These are phyloP conservation scores for Lipomyces lipofer DNA, from an alignment of 805 yeast species.

Conservation along the genomic window DNA sequence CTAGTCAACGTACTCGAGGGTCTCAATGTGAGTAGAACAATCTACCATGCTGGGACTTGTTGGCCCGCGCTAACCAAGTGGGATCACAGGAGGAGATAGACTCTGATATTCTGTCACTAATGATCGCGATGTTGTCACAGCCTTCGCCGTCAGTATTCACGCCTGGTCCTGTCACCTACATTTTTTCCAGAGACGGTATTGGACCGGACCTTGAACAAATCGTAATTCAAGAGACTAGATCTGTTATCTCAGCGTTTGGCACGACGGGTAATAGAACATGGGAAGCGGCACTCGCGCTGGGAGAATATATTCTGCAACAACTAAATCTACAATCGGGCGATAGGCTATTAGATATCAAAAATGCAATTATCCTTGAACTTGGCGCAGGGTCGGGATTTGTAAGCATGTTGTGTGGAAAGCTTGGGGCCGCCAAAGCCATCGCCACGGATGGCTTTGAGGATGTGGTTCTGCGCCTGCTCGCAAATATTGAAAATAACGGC, in stretches of 20 bases:
- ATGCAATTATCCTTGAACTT: slow-evolving; percentile 57
- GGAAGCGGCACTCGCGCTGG: slow-evolving; percentile 81
- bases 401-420: slow-evolving; percentile 45
- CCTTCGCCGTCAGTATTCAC: background rate
- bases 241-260: slow-evolving; percentile 47
- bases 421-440: slow-evolving; percentile 39
- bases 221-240: slow-evolving; percentile 33
- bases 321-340: background rate
- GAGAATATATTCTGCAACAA: slow-evolving; percentile 48
- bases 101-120: slow-evolving; percentile 7
- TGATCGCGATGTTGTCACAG: slow-evolving; percentile 3
- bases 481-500: slow-evolving; percentile 29
- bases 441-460: slow-evolving; percentile 70
- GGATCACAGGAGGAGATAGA: slow-evolving; percentile 14
- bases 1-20: background rate
- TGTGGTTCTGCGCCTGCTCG: slow-evolving; percentile 47
- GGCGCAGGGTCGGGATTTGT: slow-evolving; percentile 92
- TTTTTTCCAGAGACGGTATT: background rate
- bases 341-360: slow-evolving; percentile 5
- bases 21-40: background rate
- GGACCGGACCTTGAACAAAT: slow-evolving; percentile 7
- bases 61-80: background rate
- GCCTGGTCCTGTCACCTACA: slow-evolving; percentile 20
- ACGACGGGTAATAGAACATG: slow-evolving; percentile 90
- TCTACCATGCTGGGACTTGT: background rate